phyloP scores from a whole-genome alignment of 2,329 filamentous ascomycete genomes.

The Hymenoscyphus albidus region DNA sequence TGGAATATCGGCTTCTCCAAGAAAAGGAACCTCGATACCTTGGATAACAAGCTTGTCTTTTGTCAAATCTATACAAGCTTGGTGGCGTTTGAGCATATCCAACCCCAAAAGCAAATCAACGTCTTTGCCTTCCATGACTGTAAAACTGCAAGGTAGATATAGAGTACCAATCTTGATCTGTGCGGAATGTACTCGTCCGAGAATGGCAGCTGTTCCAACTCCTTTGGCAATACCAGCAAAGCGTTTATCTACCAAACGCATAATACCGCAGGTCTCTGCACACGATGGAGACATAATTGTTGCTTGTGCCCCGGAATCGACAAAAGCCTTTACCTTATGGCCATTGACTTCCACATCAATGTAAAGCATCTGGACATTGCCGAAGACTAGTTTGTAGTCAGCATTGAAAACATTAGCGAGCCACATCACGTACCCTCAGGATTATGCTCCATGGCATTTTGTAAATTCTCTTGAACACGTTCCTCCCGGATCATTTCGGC shows the following conservation, averaged over 20 bases:
- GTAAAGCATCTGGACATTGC: conserved; percentile 92
- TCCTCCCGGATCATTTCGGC: conserved; percentile 97
- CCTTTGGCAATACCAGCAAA: conserved; percentile 90
- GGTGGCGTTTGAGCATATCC: conserved; percentile 96
- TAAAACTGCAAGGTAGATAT: conserved; percentile 91
- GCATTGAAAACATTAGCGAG: neutral
- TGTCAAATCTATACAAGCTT: conserved; percentile 84
- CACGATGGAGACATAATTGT: conserved; percentile 98
- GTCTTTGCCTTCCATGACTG: conserved; percentile 98
- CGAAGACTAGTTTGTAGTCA: conserved; percentile 64
- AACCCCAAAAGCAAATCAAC: conserved; percentile 90
- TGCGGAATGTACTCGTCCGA: conserved; percentile 91
- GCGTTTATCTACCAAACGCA: conserved; percentile 88
- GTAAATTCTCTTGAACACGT: conserved; percentile 88
- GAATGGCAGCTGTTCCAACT: conserved; percentile 89
- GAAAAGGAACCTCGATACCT: conserved; percentile 80
- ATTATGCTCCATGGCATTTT: conserved; percentile 95
- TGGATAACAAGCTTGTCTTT: conserved; percentile 85
- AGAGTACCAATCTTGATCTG: conserved; percentile 89
- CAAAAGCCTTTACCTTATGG: conserved; percentile 87
- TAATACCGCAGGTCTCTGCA: conserved; percentile 89
- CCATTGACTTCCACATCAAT: conserved; percentile 94
- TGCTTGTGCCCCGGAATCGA: conserved; percentile 94
- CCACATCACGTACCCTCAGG: conserved; percentile 70
- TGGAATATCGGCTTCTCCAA: conserved; percentile 93